These are phyloP conservation scores for Erythrophleum ivorense DNA, from an alignment of 331 rosid species.

Conservation along the genomic window DNA sequence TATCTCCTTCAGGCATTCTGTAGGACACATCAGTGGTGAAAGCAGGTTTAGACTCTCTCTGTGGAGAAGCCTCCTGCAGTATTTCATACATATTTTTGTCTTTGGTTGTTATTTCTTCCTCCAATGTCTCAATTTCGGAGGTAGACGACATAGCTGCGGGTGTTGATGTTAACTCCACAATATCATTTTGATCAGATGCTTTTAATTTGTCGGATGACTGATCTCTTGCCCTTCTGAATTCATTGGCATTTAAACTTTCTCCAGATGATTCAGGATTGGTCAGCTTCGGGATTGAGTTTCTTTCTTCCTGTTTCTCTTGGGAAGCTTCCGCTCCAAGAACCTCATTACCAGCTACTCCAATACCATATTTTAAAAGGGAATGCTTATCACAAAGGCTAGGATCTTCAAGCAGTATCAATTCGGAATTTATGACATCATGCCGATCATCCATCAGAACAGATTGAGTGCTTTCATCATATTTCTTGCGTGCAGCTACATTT, in stretches of 20 bases:
- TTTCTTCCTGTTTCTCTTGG: background rate
- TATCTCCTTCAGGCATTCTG: conserved; percentile 52
- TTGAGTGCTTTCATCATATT: conserved; percentile 25
- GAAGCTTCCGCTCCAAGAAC: background rate
- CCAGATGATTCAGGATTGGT: conserved; percentile 14
- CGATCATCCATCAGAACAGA: conserved; percentile 6
- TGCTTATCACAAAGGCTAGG: background rate
- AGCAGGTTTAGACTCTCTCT: conserved; percentile 36
- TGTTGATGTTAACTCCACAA: conserved; percentile 36
- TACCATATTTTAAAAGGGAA: background rate
- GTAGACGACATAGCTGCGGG: conserved; percentile 36
- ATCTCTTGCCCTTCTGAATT: background rate
- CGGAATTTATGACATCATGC: background rate
- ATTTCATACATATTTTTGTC: conserved; percentile 38
- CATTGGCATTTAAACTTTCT: background rate
- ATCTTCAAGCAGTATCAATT: background rate
- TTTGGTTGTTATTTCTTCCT: conserved; percentile 32
- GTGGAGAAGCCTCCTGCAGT: conserved; percentile 26
- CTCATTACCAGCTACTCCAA: background rate
- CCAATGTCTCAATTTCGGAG: conserved; percentile 37
- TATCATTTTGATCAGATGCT: conserved; percentile 4
- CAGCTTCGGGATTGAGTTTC: background rate
- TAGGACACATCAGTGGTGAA: conserved; percentile 28
- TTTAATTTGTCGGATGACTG: background rate
- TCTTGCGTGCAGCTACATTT: conserved; percentile 1